phyloP scores from a whole-genome alignment of 306 rosid genomes.

The Quercus parvula region DNA sequence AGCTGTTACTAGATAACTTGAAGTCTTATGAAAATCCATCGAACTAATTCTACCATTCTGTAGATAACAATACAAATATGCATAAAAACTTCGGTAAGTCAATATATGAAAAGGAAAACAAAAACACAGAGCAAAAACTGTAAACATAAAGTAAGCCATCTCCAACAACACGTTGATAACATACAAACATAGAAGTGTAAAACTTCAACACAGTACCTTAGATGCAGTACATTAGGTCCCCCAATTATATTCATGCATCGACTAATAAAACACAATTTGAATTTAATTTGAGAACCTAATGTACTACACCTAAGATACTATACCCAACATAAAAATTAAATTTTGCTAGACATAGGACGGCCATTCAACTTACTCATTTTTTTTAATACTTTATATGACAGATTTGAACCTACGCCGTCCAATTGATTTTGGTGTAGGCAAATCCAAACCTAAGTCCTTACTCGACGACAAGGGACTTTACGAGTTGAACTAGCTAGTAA shows the following conservation, averaged over 20 bases:
- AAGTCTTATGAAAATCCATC: slow-evolving; percentile 82
- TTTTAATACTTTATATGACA: too few relatives aligned
- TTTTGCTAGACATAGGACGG: background rate
- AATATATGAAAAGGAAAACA: background rate
- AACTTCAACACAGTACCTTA: too few relatives aligned
- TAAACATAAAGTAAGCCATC: background rate
- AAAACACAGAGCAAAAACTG: background rate
- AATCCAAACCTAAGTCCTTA: too few relatives aligned
- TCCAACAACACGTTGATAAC: background rate
- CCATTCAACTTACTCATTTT: background rate
- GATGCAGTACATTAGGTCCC: too few relatives aligned
- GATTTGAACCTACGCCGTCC: too few relatives aligned
- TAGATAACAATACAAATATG: slow-evolving; percentile 2
- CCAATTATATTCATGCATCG: too few relatives aligned
- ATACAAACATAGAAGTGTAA: background rate
- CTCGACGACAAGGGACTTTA: too few relatives aligned
- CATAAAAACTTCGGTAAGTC: background rate
- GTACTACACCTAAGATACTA: too few relatives aligned
- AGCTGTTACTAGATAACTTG: slow-evolving; percentile 86
- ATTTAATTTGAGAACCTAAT: too few relatives aligned
- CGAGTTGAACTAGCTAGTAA: too few relatives aligned
- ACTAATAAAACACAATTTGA: too few relatives aligned
- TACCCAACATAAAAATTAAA: background rate
- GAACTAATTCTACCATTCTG: slow-evolving; percentile 92
- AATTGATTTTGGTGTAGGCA: too few relatives aligned